phyloP scores from a whole-genome alignment of 768 basidiomycete species.

The Cystofilobasidium macerans region DNA sequence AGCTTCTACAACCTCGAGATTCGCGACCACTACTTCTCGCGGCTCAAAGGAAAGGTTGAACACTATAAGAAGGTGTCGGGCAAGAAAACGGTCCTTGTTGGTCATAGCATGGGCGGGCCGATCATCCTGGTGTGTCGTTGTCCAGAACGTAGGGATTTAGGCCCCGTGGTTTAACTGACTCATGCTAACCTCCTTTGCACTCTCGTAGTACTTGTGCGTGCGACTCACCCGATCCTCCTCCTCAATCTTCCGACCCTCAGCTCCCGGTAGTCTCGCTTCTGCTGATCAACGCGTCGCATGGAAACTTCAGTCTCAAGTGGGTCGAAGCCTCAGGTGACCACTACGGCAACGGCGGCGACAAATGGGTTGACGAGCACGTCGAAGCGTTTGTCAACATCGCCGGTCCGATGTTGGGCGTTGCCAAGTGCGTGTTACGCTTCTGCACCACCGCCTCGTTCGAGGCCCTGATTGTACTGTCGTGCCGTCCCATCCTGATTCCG shows the following conservation, averaged over 20 bases:
- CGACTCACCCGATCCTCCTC: neutral
- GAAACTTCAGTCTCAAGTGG: constrained; percentile 75
- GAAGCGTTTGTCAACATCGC: constrained; percentile 53
- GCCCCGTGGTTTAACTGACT: too few relatives aligned
- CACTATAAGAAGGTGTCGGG: constrained; percentile 59
- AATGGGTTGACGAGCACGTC: constrained; percentile 91
- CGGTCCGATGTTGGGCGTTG: constrained; percentile 57
- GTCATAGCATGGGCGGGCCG: constrained; percentile 62
- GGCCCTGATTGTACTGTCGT: too few relatives aligned
- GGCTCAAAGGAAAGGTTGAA: constrained; percentile 70
- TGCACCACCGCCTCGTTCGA: too few relatives aligned
- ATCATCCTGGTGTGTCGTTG: constrained; percentile 42
- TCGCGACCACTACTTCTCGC: constrained; percentile 37
- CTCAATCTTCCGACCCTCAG: too few relatives aligned
- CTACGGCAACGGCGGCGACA: constrained; percentile 60
- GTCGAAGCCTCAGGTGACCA: constrained; percentile 67
- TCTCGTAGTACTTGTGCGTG: constrained; percentile 65
- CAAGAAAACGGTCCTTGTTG: constrained; percentile 65
- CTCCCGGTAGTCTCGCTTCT: too few relatives aligned
- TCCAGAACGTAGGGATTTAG: too few relatives aligned
- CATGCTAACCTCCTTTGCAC: neutral
- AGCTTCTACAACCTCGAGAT: constrained; percentile 76
- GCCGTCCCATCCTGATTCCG: too few relatives aligned
- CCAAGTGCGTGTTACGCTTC: constrained; percentile 12
- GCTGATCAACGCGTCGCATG: too few relatives aligned